These are phyloP conservation scores for Lachnellula hyalina DNA, from an alignment of 2,329 filamentous ascomycete species.

Conservation along the genomic window DNA sequence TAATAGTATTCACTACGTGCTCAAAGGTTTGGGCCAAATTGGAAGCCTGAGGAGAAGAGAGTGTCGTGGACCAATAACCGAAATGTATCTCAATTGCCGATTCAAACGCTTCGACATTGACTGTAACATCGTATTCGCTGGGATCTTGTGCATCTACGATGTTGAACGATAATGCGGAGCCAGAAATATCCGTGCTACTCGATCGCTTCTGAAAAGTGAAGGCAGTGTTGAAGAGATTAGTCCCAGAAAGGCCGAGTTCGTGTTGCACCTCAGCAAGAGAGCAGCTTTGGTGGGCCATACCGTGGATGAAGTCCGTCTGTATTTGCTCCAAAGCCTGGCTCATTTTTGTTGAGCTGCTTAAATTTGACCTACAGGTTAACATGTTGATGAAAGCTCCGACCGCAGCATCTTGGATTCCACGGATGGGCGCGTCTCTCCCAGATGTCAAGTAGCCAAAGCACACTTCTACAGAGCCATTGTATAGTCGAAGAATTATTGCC, in stretches of 20 bases:
- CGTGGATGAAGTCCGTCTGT: constrained; percentile 4
- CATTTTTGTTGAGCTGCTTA: neutral
- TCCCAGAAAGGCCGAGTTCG: constrained; percentile 33
- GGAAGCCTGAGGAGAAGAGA: constrained; percentile 1
- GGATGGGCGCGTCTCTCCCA: constrained; percentile 21
- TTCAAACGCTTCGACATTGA: constrained; percentile 35
- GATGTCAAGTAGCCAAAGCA: constrained; percentile 38
- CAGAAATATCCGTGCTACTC: neutral
- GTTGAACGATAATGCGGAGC: constrained; percentile 22
- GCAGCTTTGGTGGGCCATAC: constrained; percentile 5
- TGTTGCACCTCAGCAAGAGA: constrained; percentile 23
- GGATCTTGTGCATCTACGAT: constrained; percentile 33
- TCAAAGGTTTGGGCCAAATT: constrained; percentile 9
- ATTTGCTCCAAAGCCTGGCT: constrained; percentile 2
- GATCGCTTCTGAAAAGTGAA: constrained; percentile 34
- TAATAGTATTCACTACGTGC: constrained; percentile 5
- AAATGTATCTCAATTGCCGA: constrained; percentile 34
- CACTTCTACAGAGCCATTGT: constrained; percentile 31
- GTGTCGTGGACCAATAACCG: constrained; percentile 26
- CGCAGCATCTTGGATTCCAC: constrained; percentile 5
- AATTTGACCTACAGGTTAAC: constrained; percentile 3
- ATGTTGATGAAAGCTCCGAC: constrained; percentile 10
- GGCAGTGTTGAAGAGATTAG: constrained; percentile 37
- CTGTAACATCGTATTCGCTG: constrained; percentile 36
- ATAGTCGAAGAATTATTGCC: constrained; percentile 37